A percentile compares a stretch with the other conserved stretches of the same genome.
These are phyloP conservation scores for Aspergillus biplanus DNA, from an alignment of 495 filamentous ascomycete species.

Conservation along the genomic window DNA sequence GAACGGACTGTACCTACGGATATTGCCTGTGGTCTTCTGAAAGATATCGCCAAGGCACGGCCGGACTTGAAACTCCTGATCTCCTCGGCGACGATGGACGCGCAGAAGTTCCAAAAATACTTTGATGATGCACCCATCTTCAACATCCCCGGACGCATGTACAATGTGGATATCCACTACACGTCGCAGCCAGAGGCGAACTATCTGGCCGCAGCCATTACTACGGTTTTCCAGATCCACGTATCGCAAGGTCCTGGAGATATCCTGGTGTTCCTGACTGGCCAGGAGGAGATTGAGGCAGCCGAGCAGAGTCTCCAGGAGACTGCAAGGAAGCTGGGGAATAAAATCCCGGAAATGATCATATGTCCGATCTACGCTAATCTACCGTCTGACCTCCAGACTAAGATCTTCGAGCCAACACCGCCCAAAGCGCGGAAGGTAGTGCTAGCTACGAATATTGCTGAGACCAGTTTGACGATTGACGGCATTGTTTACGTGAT, in stretches of 20 bases:
- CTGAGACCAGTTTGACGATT: slow-evolving; percentile 86
- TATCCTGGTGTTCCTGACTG: slow-evolving; percentile 88
- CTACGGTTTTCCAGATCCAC: slow-evolving; percentile 96
- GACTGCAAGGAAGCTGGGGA: slow-evolving; percentile 78
- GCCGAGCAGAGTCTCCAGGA: slow-evolving; percentile 81
- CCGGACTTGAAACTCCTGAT: slow-evolving; percentile 92
- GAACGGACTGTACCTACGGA: slow-evolving; percentile 91
- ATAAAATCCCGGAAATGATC: slow-evolving; percentile 81
- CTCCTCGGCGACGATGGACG: slow-evolving; percentile 93
- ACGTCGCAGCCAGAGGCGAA: slow-evolving; percentile 92
- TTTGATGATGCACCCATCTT: slow-evolving; percentile 97
- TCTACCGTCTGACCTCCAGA: slow-evolving; percentile 81
- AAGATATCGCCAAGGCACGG: slow-evolving; percentile 84
- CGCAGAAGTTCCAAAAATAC: slow-evolving; percentile 88
- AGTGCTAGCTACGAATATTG: slow-evolving; percentile 88
- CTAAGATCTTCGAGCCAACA: slow-evolving; percentile 89
- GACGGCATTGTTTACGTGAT: slow-evolving; percentile 93
- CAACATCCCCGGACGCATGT: slow-evolving; percentile 89
- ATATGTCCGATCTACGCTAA: slow-evolving; percentile 90
- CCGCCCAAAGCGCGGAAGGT: slow-evolving; percentile 81
- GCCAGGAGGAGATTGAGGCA: slow-evolving; percentile 88
- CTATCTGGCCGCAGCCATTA: slow-evolving; percentile 88
- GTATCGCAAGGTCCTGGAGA: slow-evolving; percentile 84
- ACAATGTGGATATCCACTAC: slow-evolving; percentile 92
- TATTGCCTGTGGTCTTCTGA: slow-evolving; percentile 86